phyloP scores from a whole-genome alignment of 148 eudicot genomes.

The Spergularia bocconei region DNA sequence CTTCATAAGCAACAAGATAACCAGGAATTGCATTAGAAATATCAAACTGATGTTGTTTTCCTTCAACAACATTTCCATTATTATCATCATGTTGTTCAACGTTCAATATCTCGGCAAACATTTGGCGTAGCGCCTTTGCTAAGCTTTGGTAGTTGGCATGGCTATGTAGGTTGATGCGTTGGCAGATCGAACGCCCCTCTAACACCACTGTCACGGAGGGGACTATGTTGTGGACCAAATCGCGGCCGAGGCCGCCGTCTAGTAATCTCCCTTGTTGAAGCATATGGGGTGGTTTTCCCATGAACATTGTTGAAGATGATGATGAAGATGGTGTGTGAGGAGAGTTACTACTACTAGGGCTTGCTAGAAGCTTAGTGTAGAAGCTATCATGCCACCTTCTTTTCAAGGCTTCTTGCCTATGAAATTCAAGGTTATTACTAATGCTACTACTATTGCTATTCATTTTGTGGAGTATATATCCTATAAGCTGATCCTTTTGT shows the following conservation, averaged over 20 bases:
- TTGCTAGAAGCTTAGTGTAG: constrained; percentile 32
- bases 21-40: constrained; percentile 81
- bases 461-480: neutral
- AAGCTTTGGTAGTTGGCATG: constrained; percentile 59
- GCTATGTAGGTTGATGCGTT: constrained; percentile 63
- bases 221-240: constrained; percentile 35
- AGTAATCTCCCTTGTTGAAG: constrained; percentile 6
- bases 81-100: constrained; percentile 25
- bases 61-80: neutral
- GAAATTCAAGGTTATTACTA: constrained; percentile 5
- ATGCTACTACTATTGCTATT: constrained; percentile 15
- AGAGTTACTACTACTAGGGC: neutral
- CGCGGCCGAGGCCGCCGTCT: constrained; percentile 12
- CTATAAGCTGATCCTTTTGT: neutral
- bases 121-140: constrained; percentile 58
- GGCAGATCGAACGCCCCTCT: constrained; percentile 86
- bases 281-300: constrained; percentile 10
- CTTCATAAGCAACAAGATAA: constrained; percentile 77
- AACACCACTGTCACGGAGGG: constrained; percentile 85
- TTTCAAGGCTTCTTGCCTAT: constrained; percentile 29
- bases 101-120: constrained; percentile 35
- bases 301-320: neutral
- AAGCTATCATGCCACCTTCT: constrained; percentile 42
- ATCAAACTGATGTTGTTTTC: constrained; percentile 23
- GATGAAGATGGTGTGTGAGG: neutral